Percentiles rank a stretch among this genome's conserved stretches.
Conservation (phyloP, 164 flowering plant species). For the Tinospora cordifolia region DNA sequence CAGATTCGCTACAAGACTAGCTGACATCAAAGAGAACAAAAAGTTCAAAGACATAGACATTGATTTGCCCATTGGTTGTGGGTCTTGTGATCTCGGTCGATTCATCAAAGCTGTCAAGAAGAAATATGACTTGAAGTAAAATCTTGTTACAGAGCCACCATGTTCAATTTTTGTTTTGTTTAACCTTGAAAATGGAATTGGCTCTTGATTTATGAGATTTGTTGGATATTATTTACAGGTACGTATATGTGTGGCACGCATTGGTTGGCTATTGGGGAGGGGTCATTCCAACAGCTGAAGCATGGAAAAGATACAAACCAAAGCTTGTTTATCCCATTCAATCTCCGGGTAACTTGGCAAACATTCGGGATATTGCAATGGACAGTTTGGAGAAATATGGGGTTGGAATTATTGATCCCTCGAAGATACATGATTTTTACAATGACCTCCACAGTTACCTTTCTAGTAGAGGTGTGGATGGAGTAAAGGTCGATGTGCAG, state of each 20-base stretch:
- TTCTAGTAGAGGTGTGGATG: conserved; percentile 55
- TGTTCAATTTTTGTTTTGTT: background rate
- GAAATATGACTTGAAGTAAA: conserved; percentile 52
- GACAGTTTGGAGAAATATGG: conserved; percentile 62
- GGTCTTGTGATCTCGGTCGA: conserved; percentile 27
- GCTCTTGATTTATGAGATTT: background rate
- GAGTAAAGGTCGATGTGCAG: conserved; percentile 84
- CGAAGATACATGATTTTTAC: conserved; percentile 54
- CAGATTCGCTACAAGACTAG: conserved; percentile 61
- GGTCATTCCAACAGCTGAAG: conserved; percentile 48
- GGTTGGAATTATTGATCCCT: conserved; percentile 54
- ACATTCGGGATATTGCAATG: conserved; percentile 53
- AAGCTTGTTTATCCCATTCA: conserved; percentile 50
- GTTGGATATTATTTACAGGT: conserved; percentile 36
- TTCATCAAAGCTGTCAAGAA: conserved; percentile 46
- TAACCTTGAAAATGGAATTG: no score
- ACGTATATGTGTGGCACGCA: conserved; percentile 78
- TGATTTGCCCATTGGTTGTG: no score
- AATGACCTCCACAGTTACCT: conserved; percentile 69
- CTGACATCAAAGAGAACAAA: conserved; percentile 54
- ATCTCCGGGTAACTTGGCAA: conserved; percentile 55
- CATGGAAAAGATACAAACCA: conserved; percentile 56
- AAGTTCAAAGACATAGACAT: conserved; percentile 39
- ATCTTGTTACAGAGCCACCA: background rate
- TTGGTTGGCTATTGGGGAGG: conserved; percentile 87